Percentiles rank a stretch among this genome's conserved stretches.
phyloP scores from a whole-genome alignment of 2,329 filamentous ascomycete genomes.

The Microthyrium microscopicum region DNA sequence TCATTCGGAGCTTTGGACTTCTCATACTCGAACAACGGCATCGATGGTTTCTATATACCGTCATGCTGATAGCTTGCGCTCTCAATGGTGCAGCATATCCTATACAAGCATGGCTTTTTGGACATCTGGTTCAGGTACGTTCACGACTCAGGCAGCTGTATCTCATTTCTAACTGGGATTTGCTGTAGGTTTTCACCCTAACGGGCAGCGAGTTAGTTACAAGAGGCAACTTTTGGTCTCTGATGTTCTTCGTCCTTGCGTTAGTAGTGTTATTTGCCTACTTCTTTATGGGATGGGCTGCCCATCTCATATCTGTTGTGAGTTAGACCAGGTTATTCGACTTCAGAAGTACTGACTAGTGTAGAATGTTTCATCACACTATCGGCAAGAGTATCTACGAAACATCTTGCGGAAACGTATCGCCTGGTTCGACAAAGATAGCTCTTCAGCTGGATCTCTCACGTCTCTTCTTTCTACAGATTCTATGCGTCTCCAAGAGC shows the following conservation, averaged over 20 bases:
- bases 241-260: slow-evolving; percentile 48
- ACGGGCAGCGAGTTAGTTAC: slow-evolving; percentile 13
- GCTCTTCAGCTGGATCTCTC: slow-evolving; percentile 43
- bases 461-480: slow-evolving; percentile 40
- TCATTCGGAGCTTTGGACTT: slow-evolving; percentile 18
- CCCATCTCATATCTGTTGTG: slow-evolving; percentile 16
- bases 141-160: slow-evolving; percentile 1
- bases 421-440: slow-evolving; percentile 43
- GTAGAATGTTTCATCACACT: slow-evolving; percentile 32
- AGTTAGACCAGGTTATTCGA: slow-evolving; percentile 1
- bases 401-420: slow-evolving; percentile 43
- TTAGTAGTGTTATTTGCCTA: slow-evolving; percentile 36
- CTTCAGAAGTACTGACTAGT: neutral
- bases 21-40: slow-evolving; percentile 19
- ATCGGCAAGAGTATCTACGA: slow-evolving; percentile 44
- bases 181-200: slow-evolving; percentile 21
- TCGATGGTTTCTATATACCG: slow-evolving; percentile 18
- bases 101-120: neutral
- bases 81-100: slow-evolving; percentile 9
- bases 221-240: slow-evolving; percentile 41
- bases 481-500: slow-evolving; percentile 43
- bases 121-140: no score
- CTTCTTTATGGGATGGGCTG: slow-evolving; percentile 27
- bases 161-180: slow-evolving; percentile 3
- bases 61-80: slow-evolving; percentile 14